phyloP scores from a whole-genome alignment of 1,139 yeast species.

The Scheffersomyces titani region DNA sequence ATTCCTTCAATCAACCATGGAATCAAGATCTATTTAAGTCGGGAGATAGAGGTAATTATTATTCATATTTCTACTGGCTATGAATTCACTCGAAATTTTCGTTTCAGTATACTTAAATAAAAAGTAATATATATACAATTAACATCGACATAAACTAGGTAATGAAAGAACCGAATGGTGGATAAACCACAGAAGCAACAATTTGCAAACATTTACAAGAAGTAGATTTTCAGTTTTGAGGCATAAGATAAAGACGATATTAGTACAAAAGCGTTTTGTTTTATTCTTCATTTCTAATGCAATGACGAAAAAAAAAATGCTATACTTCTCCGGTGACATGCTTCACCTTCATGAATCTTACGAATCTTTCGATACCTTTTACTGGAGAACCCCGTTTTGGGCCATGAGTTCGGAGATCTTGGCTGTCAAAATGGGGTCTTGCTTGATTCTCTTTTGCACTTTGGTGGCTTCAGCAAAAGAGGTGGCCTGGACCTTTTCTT shows the following conservation, averaged over 20 bases:
- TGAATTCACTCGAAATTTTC: background rate
- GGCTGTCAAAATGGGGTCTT: conserved; percentile 59
- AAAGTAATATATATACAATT: background rate
- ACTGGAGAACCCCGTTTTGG: conserved; percentile 18
- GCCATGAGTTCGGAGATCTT: conserved; percentile 49
- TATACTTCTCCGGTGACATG: background rate
- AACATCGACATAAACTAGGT: background rate
- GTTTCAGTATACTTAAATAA: background rate
- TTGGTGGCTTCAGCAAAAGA: conserved; percentile 91
- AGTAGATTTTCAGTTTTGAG: background rate
- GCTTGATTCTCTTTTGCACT: conserved; percentile 71
- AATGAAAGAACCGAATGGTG: background rate
- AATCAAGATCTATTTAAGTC: too few species aligned
- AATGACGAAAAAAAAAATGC: background rate
- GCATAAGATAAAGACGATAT: background rate
- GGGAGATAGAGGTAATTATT: background rate
- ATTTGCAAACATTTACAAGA: background rate
- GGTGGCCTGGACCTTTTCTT: conserved; percentile 89
- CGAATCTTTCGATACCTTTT: conserved; percentile 2
- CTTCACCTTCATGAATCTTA: background rate
- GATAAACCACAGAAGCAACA: background rate
- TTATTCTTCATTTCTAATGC: background rate
- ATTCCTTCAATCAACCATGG: too few species aligned
- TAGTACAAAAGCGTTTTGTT: background rate
- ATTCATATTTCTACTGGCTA: background rate